phyloP scores from a whole-genome alignment of 805 yeast species.

The Starmera pachycereana region DNA sequence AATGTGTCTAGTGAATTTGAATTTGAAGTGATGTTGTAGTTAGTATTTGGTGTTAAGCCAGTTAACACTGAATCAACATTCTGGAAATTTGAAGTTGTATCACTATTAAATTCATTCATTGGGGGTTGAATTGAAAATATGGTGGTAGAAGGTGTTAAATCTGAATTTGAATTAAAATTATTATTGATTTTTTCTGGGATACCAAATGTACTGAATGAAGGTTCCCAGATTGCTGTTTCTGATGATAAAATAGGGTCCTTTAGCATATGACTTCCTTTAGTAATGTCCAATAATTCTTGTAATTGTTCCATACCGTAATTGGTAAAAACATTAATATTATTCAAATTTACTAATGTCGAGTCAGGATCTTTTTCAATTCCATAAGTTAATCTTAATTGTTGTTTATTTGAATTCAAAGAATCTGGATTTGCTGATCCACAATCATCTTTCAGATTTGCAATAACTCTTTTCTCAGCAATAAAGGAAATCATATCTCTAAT shows the following conservation, averaged over 20 bases:
- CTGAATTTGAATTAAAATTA: no score
- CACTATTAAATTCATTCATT: not conserved
- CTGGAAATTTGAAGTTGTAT: no score
- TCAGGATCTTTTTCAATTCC: not conserved
- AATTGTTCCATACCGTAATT: conserved; percentile 4
- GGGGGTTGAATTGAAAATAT: not conserved
- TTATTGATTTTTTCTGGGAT: not conserved
- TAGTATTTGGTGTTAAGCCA: no score
- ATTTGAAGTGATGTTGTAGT: no score
- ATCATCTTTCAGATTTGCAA: conserved; percentile 3
- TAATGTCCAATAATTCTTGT: not conserved
- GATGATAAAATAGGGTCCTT: conserved; percentile 6
- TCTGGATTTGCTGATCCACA: conserved; percentile 6
- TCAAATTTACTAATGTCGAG: conserved; percentile 8
- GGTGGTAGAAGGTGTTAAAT: not conserved
- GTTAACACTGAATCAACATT: no score
- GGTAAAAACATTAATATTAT: conserved; percentile 10
- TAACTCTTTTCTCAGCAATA: conserved; percentile 9
- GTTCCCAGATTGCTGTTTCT: conserved; percentile 15
- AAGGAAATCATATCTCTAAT: conserved; percentile 14
- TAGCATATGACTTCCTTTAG: conserved; percentile 4
- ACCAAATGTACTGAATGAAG: conserved; percentile 3
- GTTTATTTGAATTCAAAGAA: conserved; percentile 6
- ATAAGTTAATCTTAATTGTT: not conserved
- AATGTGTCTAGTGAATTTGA: no score